Evolutionary conservation across 1,139 yeast species (phyloP).

Genomic region (Yamadazyma mexicana): DNA sequence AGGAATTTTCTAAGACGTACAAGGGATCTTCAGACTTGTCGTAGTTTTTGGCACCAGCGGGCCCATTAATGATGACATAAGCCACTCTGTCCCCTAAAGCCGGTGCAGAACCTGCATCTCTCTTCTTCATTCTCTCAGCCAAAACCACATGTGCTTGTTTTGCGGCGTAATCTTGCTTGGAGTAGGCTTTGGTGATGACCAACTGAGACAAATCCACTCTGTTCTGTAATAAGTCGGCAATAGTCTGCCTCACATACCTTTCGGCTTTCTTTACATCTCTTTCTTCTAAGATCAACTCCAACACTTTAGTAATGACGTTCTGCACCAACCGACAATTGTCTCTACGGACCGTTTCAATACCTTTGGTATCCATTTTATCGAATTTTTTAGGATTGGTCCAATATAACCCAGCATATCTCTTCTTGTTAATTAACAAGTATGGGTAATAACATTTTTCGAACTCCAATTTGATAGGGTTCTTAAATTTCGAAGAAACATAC

Average conservation of each 20-base stretch:
- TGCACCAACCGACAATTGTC: conserved; percentile 96
- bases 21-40: conserved; percentile 97
- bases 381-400: conserved; percentile 91
- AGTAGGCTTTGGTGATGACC: conserved; percentile 90
- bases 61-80: conserved; percentile 79
- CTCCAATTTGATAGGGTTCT: conserved; percentile 88
- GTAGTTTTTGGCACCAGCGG: conserved; percentile 82
- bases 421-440: conserved; percentile 87
- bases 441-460: conserved; percentile 98
- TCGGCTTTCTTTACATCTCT: conserved; percentile 90
- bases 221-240: conserved; percentile 88
- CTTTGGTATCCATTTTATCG: conserved; percentile 98
- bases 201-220: conserved; percentile 89
- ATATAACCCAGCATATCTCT: conserved; percentile 93
- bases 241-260: conserved; percentile 78
- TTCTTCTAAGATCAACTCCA: conserved; percentile 82
- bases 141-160: conserved; percentile 97
- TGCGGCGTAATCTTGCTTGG: conserved; percentile 88
- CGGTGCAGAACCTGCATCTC: conserved; percentile 98
- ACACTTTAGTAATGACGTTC: conserved; percentile 87
- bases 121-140: conserved; percentile 92
- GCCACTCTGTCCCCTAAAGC: conserved; percentile 98
- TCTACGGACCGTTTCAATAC: conserved; percentile 96
- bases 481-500: conserved; percentile 74
- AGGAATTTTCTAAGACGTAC: conserved; percentile 84